phyloP scores from a whole-genome alignment of 2,329 filamentous ascomycete genomes.

The Fusarium goolgardi region DNA sequence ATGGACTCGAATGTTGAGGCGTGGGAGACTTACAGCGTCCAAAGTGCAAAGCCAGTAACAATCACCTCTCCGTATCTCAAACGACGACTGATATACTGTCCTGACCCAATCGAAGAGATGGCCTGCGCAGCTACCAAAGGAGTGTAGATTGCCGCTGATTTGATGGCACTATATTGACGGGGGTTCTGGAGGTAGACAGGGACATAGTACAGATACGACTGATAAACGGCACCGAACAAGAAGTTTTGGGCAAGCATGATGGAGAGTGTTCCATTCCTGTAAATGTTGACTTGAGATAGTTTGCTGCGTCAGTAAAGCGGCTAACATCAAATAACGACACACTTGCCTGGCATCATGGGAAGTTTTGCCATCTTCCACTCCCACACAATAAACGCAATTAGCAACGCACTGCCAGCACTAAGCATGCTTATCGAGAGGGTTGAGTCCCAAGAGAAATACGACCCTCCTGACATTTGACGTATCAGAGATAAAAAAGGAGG shows the following conservation, averaged over 20 bases:
- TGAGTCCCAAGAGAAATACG: constrained; percentile 6
- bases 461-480: rapidly evolving
- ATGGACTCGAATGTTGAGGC: rapidly evolving
- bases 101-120: not conserved
- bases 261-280: not conserved
- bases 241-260: constrained; percentile 8
- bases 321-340: not conserved
- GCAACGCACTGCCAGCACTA: rapidly evolving
- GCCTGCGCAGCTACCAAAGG: not conserved
- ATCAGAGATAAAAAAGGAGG: not conserved
- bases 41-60: not conserved
- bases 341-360: constrained; percentile 17
- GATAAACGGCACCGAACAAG: not conserved
- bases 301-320: not conserved
- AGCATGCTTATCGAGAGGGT: not conserved
- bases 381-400: not conserved
- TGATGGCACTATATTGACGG: not conserved
- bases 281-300: not conserved
- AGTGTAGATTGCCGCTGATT: constrained; percentile 2
- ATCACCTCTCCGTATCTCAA: constrained; percentile 5
- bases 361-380: constrained; percentile 23
- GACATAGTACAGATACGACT: not conserved
- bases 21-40: not conserved
- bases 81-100: constrained; percentile 4
- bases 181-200: constrained; percentile 5